Percentiles rank a stretch among this genome's conserved stretches.
Conservation (phyloP, 1,139 yeast genomes). For the Suhomyces choctaworum region DNA sequence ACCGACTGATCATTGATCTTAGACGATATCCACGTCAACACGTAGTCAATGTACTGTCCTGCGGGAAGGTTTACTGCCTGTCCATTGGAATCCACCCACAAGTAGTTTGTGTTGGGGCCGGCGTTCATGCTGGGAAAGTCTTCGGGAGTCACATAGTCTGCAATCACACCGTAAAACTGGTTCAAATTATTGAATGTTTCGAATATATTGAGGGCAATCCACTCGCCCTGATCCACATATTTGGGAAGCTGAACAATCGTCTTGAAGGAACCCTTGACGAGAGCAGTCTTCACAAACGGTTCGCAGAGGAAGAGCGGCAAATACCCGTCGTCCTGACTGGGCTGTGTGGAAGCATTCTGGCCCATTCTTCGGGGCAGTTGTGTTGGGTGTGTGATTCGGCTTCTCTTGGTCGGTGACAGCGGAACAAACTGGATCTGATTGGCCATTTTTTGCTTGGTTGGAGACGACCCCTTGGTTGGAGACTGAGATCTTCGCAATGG, state of each 20-base stretch:
- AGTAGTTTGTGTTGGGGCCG: constrained; percentile 86
- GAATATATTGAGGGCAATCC: constrained; percentile 92
- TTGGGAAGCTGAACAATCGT: constrained; percentile 94
- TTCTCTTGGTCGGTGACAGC: constrained; percentile 38
- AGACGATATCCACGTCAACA: constrained; percentile 84
- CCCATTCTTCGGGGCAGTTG: constrained; percentile 26
- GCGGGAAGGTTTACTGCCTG: constrained; percentile 90
- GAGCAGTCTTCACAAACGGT: constrained; percentile 90
- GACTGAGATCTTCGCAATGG: constrained; percentile 42
- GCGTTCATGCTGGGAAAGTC: constrained; percentile 94
- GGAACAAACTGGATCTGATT: constrained; percentile 26
- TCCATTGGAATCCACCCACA: constrained; percentile 82
- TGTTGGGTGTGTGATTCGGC: constrained; percentile 22
- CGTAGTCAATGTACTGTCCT: constrained; percentile 86
- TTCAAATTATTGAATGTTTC: constrained; percentile 85
- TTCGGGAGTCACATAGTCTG: constrained; percentile 88
- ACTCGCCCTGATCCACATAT: constrained; percentile 90
- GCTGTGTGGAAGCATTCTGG: constrained; percentile 10
- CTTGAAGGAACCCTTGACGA: constrained; percentile 96
- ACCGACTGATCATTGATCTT: constrained; percentile 86
- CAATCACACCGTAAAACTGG: constrained; percentile 83
- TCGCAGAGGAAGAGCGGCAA: constrained; percentile 74
- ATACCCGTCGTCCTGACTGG: constrained; percentile 6
- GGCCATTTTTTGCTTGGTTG: constrained; percentile 31
- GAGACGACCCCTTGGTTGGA: constrained; percentile 35